Base-by-base conservation (phyloP, 371 early-diverging fungal genomes). In the Syncephalastrum sp. region DNA sequence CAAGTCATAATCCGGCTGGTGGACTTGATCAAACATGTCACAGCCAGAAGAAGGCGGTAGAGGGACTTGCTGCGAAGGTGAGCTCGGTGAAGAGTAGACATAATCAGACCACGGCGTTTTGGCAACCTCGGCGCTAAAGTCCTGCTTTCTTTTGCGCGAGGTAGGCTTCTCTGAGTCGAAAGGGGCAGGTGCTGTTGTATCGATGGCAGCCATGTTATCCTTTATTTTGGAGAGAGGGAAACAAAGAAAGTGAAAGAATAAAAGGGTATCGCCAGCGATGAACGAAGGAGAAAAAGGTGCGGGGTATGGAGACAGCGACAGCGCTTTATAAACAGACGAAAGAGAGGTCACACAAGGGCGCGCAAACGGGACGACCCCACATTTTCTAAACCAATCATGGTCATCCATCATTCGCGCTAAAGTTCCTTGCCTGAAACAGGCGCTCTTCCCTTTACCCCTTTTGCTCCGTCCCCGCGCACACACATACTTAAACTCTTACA, bases 71-170 rank as follows among this genome's bases (percentile, higher is more conserved):
- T 17, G 47, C 14, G 67, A 53, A 10, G 64, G 67, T 43, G 62
- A 57, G 19, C 53, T 64, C 19, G 67, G 67, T 13, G 62, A 57
- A 10, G 71, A 67, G 46, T 70, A 59, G 12, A 66, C 64, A 57
- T 54, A 70, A 17, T 67, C 71, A 49, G 71, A 67, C 59, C 58
- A 64, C 17, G 50, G 42, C 42, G 57, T 47, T 46, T 47, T 53
- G 27, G 25, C 24, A 47, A 54, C 41, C 6, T 42, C 47, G 13
- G 17, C 12, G 33, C 19, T 17, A 53, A 60, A 54, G 10, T 70
- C 70, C 48, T 63, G 70, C 50, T 65, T 70, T 50, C 70, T 24
- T 58, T 70, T 70, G 21, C 70, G 63, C 24, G 69, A 62, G 21
- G 43, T 17, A 17, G 56, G 47, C 38, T 56, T 53, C 16, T 55